Evolutionary conservation across 1,284 basidiomycete species (phyloP), one percentile per base, ranked within the genome.

Genomic region (Moesziomyces globuligerus): DNA sequence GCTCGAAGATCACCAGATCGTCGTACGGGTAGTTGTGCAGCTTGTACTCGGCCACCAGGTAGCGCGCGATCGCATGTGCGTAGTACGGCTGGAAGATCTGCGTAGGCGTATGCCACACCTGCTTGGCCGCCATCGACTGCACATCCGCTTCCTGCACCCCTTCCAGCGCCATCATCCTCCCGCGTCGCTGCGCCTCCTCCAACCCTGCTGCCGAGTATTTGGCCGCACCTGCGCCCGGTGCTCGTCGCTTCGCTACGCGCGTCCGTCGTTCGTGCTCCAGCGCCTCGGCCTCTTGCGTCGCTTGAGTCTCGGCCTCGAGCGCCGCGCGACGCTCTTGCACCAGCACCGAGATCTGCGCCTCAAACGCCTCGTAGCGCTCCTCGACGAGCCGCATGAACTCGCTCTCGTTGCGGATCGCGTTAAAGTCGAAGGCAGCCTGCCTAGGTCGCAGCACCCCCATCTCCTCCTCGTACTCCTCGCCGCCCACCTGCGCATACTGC

Each of bases 71-170:
- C 28, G 94, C 90, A 75, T 90, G 89, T 29, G 93, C 95, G 79
- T 95, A 99, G 87, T 90, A 92, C 10, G 96, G 96, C 92, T 95
- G 93, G 87, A 98, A 98, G 37, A 99, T 85, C 83, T 98, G 95
- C 2, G 94, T 97, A 0, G 96, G 96, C 0, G 96, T 99, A 84
- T 99, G 96, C 96, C 96, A 99, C 51, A 98, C 87, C 83, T 99
- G 96, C 75, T 89, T 87, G 6, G 93, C 93, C 0, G 76, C 78
- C 80, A 80, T 80, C 2, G 60, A 48, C 32, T 75, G 64, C 1
- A 80, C 73, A 83, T 85, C 59, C n/a, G 49, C 29, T 24, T 76
- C 74, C 18, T 66, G 58, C 1, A 72, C 66, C 1, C 54, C 72
- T 56, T 71, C 59, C 23, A 55, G 38, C 15, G 49, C 49, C 32